A percentile compares a stretch with the other conserved stretches of the same genome.
Conservation (phyloP, 805 yeast species). For the Saccharomycopsis capsularis region DNA sequence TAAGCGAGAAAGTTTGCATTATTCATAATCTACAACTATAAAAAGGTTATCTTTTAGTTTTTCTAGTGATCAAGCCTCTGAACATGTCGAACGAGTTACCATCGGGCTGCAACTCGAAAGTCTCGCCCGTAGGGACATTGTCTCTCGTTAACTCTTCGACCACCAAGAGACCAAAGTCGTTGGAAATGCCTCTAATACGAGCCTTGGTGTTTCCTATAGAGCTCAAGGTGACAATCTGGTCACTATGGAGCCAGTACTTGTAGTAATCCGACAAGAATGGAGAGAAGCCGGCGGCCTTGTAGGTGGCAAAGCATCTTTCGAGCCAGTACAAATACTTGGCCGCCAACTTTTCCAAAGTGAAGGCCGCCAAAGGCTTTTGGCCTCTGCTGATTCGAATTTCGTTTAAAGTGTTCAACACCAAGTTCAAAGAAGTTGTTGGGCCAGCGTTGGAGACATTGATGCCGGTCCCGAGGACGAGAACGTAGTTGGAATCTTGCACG, state of each 20-base stretch:
- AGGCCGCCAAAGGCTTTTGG: slow-evolving; percentile 37
- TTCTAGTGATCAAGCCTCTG: slow-evolving; percentile 57
- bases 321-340: slow-evolving; percentile 66
- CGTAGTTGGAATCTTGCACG: slow-evolving; percentile 50
- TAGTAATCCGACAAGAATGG: slow-evolving; percentile 70
- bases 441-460: slow-evolving; percentile 76
- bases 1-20: no score
- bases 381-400: slow-evolving; percentile 39
- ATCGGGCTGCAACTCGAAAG: slow-evolving; percentile 81
- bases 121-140: slow-evolving; percentile 44
- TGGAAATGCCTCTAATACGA: slow-evolving; percentile 70
- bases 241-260: slow-evolving; percentile 76
- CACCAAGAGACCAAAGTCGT: slow-evolving; percentile 74
- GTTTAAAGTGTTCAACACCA: slow-evolving; percentile 59
- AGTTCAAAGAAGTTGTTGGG: slow-evolving; percentile 85
- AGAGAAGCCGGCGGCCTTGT: slow-evolving; percentile 56
- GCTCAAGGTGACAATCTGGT: slow-evolving; percentile 65
- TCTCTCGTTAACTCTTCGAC: slow-evolving; percentile 58
- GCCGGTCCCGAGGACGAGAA: slow-evolving; percentile 80
- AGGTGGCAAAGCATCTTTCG: slow-evolving; percentile 53
- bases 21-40: no score
- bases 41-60: no score
- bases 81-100: slow-evolving; percentile 97
- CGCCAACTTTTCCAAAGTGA: slow-evolving; percentile 41
- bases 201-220: slow-evolving; percentile 39